phyloP scores from a whole-genome alignment of 805 yeast genomes.

The Monosporozyma unispora region DNA sequence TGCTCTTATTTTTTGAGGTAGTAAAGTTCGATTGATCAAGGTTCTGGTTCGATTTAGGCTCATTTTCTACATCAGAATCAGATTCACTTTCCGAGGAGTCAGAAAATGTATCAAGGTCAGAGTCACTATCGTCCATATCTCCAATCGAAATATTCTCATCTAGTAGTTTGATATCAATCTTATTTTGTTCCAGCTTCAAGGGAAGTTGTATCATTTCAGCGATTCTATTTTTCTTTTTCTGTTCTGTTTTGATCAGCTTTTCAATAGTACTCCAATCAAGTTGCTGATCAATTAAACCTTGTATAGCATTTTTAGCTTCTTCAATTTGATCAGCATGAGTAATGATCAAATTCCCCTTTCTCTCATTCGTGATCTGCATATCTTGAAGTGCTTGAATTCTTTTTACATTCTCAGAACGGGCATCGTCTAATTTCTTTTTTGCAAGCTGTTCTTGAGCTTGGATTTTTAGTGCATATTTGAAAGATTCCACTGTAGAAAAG shows the following conservation, averaged over 20 bases:
- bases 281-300: constrained; percentile 60
- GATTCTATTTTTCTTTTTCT: constrained; percentile 50
- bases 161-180: constrained; percentile 49
- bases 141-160: constrained; percentile 30
- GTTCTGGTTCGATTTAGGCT: constrained; percentile 5
- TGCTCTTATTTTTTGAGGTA: not conserved
- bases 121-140: constrained; percentile 19
- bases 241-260: constrained; percentile 60
- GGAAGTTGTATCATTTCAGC: constrained; percentile 61
- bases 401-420: constrained; percentile 60
- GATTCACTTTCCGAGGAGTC: constrained; percentile 7
- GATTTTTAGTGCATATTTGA: constrained; percentile 62
- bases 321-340: constrained; percentile 62
- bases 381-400: constrained; percentile 58
- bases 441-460: constrained; percentile 76
- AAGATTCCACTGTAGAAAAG: constrained; percentile 77
- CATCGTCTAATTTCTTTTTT: constrained; percentile 60
- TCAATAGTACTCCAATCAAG: constrained; percentile 94
- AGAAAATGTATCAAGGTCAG: constrained; percentile 15
- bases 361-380: constrained; percentile 54
- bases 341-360: constrained; percentile 67
- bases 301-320: constrained; percentile 59
- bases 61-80: constrained; percentile 14
- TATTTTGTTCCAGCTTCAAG: constrained; percentile 59
- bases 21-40: constrained; percentile 5